Conservation (phyloP, 208 protist genomes). For the Blastocrithidia nonstop region DNA sequence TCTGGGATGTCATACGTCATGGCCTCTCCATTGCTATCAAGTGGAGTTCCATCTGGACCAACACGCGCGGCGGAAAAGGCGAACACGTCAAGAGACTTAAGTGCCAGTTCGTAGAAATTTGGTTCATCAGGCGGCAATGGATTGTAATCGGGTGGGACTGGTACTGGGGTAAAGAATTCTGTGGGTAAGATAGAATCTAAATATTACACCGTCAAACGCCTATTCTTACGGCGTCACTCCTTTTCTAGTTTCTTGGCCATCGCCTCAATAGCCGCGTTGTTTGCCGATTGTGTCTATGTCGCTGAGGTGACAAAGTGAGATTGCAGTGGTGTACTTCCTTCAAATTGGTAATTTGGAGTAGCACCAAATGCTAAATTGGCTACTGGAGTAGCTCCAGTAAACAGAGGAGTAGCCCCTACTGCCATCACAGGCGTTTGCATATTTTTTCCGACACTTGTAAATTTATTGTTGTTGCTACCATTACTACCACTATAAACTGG, state of each 20-base stretch:
- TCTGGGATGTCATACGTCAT: constrained; percentile 76
- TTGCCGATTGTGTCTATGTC: constrained; percentile 35
- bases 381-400: constrained; percentile 18
- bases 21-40: constrained; percentile 2
- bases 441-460: constrained; percentile 1
- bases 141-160: constrained; percentile 68
- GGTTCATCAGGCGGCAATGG: constrained; percentile 55
- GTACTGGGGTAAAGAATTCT: constrained; percentile 56
- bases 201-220: constrained; percentile 66
- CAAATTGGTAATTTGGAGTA: constrained; percentile 83
- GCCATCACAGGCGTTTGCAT: constrained; percentile 10
- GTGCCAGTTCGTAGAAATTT: constrained; percentile 81
- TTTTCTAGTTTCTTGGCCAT: constrained; percentile 61
- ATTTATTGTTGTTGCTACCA: background rate
- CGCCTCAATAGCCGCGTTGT: constrained; percentile 51
- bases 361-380: constrained; percentile 31
- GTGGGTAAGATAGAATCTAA: constrained; percentile 49
- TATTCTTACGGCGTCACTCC: constrained; percentile 76
- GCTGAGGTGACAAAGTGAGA: constrained; percentile 38
- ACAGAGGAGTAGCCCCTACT: constrained; percentile 29
- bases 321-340: constrained; percentile 67
- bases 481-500: constrained; percentile 4
- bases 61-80: constrained; percentile 12
- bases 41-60: constrained; percentile 12
- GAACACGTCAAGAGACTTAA: constrained; percentile 42